Percentiles rank a stretch among this genome's conserved stretches.
Evolutionary conservation across 192 early-diverging fungal genomes (phyloP).

Genomic region (Umbelopsis vinacea): DNA sequence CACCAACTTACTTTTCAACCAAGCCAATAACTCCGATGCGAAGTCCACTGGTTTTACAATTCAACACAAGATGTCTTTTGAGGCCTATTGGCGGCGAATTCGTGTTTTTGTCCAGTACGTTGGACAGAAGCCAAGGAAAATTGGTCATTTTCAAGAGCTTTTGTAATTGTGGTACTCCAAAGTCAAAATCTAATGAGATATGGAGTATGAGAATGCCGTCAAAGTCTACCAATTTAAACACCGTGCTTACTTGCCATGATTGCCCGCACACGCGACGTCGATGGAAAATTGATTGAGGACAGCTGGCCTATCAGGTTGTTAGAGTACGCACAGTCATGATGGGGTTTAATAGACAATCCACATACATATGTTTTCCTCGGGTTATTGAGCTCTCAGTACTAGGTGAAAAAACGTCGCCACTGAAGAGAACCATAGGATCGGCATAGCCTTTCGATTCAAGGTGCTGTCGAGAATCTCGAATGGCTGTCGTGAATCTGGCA

Average conservation of each 20-base stretch:
- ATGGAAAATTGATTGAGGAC: constrained; percentile 63
- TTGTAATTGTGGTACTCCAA: constrained; percentile 60
- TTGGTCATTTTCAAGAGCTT: constrained; percentile 52
- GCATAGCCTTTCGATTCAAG: constrained; percentile 32
- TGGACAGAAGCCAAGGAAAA: constrained; percentile 77
- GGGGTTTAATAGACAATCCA: not conserved
- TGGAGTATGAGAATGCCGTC: not conserved
- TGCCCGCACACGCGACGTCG: constrained; percentile 65
- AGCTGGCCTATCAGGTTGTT: constrained; percentile 37
- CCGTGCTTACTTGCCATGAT: constrained; percentile 52
- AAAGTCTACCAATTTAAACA: not conserved
- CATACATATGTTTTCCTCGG: constrained; percentile 65
- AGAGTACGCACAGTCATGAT: not conserved
- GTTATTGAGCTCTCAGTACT: constrained; percentile 70
- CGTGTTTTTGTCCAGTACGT: constrained; percentile 54
- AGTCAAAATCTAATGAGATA: constrained; percentile 61
- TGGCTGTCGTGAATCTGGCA: constrained; percentile 55
- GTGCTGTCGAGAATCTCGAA: constrained; percentile 33
- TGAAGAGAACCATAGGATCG: constrained; percentile 60
- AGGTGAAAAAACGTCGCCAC: constrained; percentile 71
- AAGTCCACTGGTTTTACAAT: constrained; percentile 43
- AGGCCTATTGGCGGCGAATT: constrained; percentile 39
- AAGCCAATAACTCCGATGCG: constrained; percentile 72
- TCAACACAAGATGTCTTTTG: constrained; percentile 48
- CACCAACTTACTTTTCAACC: constrained; percentile 57